These are phyloP conservation scores for Iberis pinnata DNA, from an alignment of 345 rosid genomes.

Conservation along the genomic window DNA sequence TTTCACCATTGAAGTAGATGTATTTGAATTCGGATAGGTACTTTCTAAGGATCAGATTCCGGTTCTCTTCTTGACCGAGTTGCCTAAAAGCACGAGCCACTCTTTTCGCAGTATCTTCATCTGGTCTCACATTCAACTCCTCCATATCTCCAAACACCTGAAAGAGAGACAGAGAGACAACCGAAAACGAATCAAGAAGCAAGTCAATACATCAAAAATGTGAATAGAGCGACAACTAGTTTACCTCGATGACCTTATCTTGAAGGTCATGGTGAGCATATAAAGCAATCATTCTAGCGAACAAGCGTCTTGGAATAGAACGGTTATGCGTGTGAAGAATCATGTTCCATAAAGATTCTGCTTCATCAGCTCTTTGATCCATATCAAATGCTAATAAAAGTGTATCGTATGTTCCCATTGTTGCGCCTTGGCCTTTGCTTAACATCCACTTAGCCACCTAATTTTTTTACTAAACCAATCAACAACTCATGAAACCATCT, in stretches of 20 bases:
- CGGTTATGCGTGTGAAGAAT: constrained; percentile 57
- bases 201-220: not conserved
- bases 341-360: constrained; percentile 83
- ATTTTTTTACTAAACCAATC: constrained; percentile 12
- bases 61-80: constrained; percentile 58
- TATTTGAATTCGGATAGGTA: constrained; percentile 64
- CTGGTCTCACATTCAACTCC: constrained; percentile 72
- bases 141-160: constrained; percentile 95
- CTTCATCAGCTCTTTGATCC: constrained; percentile 67
- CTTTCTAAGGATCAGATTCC: constrained; percentile 46
- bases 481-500: constrained; percentile 8
- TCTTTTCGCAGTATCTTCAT: constrained; percentile 63
- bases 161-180: not conserved
- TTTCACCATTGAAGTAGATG: constrained; percentile 71
- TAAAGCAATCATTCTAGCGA: constrained; percentile 75
- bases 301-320: constrained; percentile 75
- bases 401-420: constrained; percentile 76
- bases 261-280: constrained; percentile 70
- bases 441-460: constrained; percentile 96
- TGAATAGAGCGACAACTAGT: too few relatives aligned
- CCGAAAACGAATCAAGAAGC: not conserved
- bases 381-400: constrained; percentile 80
- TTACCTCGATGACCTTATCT: constrained; percentile 66
- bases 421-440: constrained; percentile 90
- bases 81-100: constrained; percentile 52